A percentile compares a stretch with the other conserved stretches of the same genome.
Evolutionary conservation across 179 eudicot species (phyloP).

Genomic region (Drosera spatulata): DNA sequence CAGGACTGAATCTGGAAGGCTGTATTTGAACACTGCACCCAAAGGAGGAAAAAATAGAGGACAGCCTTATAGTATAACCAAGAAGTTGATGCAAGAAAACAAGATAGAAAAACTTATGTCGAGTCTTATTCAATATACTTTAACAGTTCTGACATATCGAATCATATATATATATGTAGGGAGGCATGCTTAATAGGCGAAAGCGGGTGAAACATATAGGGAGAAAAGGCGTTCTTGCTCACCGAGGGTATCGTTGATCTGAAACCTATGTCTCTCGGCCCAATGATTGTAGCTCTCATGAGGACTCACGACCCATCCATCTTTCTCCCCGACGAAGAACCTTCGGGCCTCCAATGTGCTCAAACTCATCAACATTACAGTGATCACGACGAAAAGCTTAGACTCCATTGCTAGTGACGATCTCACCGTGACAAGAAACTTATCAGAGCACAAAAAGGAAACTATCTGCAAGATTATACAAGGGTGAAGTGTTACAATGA

Average conservation of each 20-base stretch:
- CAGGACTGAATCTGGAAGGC: constrained; percentile 42
- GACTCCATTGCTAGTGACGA: background rate
- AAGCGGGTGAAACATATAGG: no score
- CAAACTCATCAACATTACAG: background rate
- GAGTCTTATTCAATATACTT: background rate
- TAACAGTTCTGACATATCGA: no score
- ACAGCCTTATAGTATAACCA: background rate
- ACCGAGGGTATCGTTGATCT: constrained; percentile 72
- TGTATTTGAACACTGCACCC: constrained; percentile 47
- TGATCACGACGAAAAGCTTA: background rate
- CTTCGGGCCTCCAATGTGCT: constrained; percentile 21
- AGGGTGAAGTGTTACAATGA: no score
- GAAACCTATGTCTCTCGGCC: constrained; percentile 66
- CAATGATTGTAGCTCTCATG: constrained; percentile 56
- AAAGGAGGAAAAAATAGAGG: background rate
- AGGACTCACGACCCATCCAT: constrained; percentile 63
- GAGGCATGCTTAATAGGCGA: background rate
- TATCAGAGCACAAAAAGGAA: no score
- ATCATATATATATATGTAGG: background rate
- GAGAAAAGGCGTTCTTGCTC: constrained; percentile 8
- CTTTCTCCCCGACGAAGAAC: constrained; percentile 56
- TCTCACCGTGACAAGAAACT: no score
- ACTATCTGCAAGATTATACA: no score
- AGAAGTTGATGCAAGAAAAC: background rate
- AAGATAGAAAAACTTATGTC: background rate